phyloP scores from a whole-genome alignment of 1,284 basidiomycete species.

The Golubevia sp. region DNA sequence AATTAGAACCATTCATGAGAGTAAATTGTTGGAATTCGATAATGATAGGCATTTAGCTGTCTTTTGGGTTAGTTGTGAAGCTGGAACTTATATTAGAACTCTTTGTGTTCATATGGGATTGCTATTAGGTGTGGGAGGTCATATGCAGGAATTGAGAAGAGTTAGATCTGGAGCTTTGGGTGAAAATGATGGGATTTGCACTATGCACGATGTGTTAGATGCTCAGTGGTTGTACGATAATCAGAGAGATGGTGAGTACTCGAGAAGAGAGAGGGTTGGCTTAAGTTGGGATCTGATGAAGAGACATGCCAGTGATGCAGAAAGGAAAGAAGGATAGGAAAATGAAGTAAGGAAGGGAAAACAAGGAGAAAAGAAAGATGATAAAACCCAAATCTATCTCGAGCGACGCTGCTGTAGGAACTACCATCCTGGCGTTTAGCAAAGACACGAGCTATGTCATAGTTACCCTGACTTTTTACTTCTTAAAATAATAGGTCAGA shows the following conservation, averaged over 20 bases:
- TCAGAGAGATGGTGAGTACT: slow-evolving; percentile 1
- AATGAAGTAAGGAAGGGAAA: neutral
- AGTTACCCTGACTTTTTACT: neutral
- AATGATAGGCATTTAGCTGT: neutral
- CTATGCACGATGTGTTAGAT: neutral
- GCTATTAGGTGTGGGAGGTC: neutral
- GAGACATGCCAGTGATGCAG: neutral
- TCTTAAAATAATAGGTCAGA: neutral
- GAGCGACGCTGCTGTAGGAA: neutral
- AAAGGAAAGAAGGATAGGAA: slow-evolving; percentile 1
- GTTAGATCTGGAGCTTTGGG: neutral
- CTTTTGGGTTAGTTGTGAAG: neutral
- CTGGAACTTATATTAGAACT: neutral
- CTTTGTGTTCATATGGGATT: neutral
- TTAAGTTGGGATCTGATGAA: neutral
- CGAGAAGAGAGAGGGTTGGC: neutral
- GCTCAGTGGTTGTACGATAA: neutral
- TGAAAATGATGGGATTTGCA: neutral
- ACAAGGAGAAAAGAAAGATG: neutral
- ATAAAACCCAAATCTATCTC: neutral
- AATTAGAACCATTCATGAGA: neutral
- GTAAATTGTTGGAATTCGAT: neutral
- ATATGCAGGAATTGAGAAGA: neutral
- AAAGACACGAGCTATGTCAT: neutral
- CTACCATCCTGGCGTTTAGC: neutral